phyloP scores from a whole-genome alignment of 768 basidiomycete species.

The Cantharellus anzutake region DNA sequence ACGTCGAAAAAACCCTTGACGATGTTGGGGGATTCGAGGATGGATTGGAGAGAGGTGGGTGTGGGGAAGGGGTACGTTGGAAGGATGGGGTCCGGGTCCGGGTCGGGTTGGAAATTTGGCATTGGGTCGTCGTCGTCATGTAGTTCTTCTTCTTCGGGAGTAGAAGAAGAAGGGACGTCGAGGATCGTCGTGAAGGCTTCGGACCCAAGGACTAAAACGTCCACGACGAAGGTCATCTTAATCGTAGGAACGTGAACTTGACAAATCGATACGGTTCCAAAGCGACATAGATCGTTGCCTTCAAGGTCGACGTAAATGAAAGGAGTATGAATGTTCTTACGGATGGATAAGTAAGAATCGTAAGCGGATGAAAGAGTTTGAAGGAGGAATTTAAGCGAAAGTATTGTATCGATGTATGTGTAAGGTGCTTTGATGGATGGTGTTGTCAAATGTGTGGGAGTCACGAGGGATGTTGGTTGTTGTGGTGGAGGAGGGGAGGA shows the following conservation, averaged over 20 bases:
- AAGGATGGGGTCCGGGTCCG: too few relatives aligned
- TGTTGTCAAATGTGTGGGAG: neutral
- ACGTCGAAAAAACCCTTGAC: constrained; percentile 8
- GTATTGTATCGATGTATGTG: neutral
- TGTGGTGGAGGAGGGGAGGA: neutral
- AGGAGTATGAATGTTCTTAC: neutral
- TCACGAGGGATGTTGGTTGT: neutral
- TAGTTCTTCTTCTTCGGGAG: too few relatives aligned
- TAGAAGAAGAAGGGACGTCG: neutral
- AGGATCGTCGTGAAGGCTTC: constrained; percentile 3
- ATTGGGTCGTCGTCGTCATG: too few relatives aligned
- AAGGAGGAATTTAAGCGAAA: neutral
- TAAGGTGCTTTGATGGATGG: neutral
- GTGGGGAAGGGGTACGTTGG: neutral
- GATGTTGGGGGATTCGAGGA: constrained; percentile 4
- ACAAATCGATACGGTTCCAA: constrained; percentile 6
- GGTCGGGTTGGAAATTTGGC: too few relatives aligned
- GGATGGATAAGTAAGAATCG: neutral
- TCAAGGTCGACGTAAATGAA: constrained; percentile 6
- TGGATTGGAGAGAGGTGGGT: neutral
- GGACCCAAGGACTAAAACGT: constrained; percentile 4
- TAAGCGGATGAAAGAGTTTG: neutral
- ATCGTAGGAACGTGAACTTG: constrained; percentile 4
- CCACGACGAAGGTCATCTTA: constrained; percentile 6
- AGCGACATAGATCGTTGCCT: constrained; percentile 6